Conservation (phyloP, 371 early-diverging fungal species). For the Mucor indicus region DNA sequence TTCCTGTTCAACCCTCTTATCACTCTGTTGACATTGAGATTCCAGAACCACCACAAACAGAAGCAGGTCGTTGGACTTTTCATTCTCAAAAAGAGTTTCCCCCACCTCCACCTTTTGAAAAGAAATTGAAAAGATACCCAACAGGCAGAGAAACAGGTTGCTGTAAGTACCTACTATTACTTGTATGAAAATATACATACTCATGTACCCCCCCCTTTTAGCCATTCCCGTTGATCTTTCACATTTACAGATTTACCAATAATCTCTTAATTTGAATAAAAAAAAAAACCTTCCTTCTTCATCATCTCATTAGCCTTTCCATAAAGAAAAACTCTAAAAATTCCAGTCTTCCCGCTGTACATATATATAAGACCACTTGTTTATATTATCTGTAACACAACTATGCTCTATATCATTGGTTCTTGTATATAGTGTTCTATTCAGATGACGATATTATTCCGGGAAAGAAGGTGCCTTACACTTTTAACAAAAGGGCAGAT, state of each 20-base stretch:
- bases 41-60: constrained; percentile 48
- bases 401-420: too few species aligned
- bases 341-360: too few species aligned
- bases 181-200: background rate
- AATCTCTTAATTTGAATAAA: background rate
- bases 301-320: too few species aligned
- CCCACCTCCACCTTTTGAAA: constrained; percentile 47
- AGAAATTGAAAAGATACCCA: constrained; percentile 40
- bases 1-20: constrained; percentile 41
- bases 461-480: too few species aligned
- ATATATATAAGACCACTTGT: too few species aligned
- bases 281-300: too few species aligned
- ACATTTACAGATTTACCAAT: constrained; percentile 25
- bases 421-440: too few species aligned
- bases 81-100: constrained; percentile 48
- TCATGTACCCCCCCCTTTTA: constrained; percentile 1
- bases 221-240: constrained; percentile 43
- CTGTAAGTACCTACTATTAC: constrained; percentile 27
- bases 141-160: constrained; percentile 48
- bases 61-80: constrained; percentile 51
- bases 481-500: too few species aligned
- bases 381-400: too few species aligned
- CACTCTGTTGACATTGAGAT: constrained; percentile 32
- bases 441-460: too few species aligned
- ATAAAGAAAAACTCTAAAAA: too few species aligned